Base-by-base conservation (phyloP, 192 early-diverging fungal species). In the Jimgerdemannia flammicorona region DNA sequence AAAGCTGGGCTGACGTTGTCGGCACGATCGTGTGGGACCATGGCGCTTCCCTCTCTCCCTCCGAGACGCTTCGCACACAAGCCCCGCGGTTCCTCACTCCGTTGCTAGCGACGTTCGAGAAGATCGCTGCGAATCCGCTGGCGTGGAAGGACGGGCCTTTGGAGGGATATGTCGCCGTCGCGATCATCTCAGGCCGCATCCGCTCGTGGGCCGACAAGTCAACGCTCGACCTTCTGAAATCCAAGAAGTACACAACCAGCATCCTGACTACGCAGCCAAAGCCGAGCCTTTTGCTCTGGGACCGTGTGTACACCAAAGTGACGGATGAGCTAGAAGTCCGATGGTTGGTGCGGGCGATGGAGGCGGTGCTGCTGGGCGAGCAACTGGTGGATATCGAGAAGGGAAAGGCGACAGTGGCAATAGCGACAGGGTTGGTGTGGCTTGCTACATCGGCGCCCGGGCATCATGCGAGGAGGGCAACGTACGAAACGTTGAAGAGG, bases 291-390 rank as follows among this genome's bases (percentile, higher is more conserved):
- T 83, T 94, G 10, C 79, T 96, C 59, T 93, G 91, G 87, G 95
- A 97, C 70, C 94, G 93, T 79, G 90, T 91, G 43, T 97, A 91
- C 73, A 87, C 86, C 69, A 95, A 95, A 78, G 85, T 92, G 44
- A 79, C 88, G 3, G 79, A 75, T 17, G 76, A 84, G 3, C 83
- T 86, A 18, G 94, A 95, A 76, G 87, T 87, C 43, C 80, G 79
- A 8, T 93, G 95, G 90, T 80, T 92, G 43, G 83, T 89, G 44
- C 91, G 92, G 70, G 78, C 91, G 41, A 79, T 90, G 40, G 81
- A 86, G 73, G 82, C 87, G 44, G 17, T 82, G 44, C 18, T 87
- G 41, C 70, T 85, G 43, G 72, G 87, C 72, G 72, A 77, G 14
- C 67, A 75, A 40, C 43, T 77, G 41, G 75, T 68, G 6, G 78